A percentile compares a stretch with the other conserved stretches of the same genome.
These are phyloP conservation scores for Saussurea involucrata DNA, from an alignment of 129 eudicot genomes.

Conservation along the genomic window DNA sequence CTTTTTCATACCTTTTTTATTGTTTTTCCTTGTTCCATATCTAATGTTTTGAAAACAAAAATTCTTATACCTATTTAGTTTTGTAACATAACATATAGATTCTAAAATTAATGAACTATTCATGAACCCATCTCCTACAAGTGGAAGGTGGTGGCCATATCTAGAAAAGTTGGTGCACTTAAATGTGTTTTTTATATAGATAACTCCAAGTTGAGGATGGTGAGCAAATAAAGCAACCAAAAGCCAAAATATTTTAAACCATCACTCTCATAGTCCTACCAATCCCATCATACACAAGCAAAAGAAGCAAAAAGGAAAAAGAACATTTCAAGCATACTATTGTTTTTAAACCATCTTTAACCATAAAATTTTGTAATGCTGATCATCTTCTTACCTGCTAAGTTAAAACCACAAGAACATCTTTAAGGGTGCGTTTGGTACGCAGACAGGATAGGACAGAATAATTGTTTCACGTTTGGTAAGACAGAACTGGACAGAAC, in stretches of 20 bases:
- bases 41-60: too few species aligned
- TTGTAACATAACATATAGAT: not conserved
- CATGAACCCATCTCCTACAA: conserved; percentile 13
- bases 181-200: conserved; percentile 18
- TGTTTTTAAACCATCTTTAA: conserved; percentile 1
- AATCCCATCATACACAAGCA: conserved; percentile 33
- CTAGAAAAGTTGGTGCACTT: conserved; percentile 35
- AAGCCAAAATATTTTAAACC: conserved; percentile 30
- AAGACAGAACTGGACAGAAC: too few species aligned
- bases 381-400: not conserved
- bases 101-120: conserved; percentile 4
- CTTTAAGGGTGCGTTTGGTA: too few species aligned
- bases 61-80: not conserved
- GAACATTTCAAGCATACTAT: conserved; percentile 18
- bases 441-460: too few species aligned
- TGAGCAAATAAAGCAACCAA: conserved; percentile 34
- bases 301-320: conserved; percentile 18
- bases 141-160: conserved; percentile 38
- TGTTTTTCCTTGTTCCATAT: not conserved
- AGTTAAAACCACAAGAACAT: not conserved
- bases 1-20: not conserved
- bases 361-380: not conserved
- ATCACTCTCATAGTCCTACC: conserved; percentile 41
- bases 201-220: conserved; percentile 34
- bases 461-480: too few species aligned